Percentiles rank a stretch among this genome's conserved stretches.
Evolutionary conservation across 2,329 filamentous ascomycete species (phyloP).

Genomic region (Pseudomassariella vexata): DNA sequence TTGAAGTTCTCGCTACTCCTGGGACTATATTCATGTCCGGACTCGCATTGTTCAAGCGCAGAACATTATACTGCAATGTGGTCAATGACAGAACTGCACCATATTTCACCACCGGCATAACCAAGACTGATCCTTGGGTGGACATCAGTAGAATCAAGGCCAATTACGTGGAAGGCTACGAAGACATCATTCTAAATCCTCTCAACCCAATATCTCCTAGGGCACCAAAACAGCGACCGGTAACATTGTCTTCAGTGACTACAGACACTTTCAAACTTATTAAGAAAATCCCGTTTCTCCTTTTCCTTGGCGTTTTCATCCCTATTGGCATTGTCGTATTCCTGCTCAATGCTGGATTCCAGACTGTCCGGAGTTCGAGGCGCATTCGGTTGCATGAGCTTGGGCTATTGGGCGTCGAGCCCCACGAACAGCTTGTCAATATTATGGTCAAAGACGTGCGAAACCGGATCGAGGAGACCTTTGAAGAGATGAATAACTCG

Average conservation of each 20-base stretch:
- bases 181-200: constrained; percentile 69
- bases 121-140: constrained; percentile 70
- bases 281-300: constrained; percentile 54
- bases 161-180: constrained; percentile 69
- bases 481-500: constrained; percentile 64
- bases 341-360: constrained; percentile 68
- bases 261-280: constrained; percentile 29
- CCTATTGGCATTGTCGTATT: constrained; percentile 68
- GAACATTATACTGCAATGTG: constrained; percentile 79
- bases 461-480: constrained; percentile 69
- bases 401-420: constrained; percentile 60
- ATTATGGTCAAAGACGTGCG: constrained; percentile 71
- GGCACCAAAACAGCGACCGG: constrained; percentile 19
- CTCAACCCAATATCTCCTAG: constrained; percentile 51
- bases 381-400: constrained; percentile 73
- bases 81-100: constrained; percentile 77
- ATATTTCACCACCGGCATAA: constrained; percentile 77
- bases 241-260: constrained; percentile 26
- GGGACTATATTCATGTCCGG: constrained; percentile 81
- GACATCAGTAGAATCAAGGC: constrained; percentile 62
- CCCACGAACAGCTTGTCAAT: constrained; percentile 69
- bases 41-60: constrained; percentile 68
- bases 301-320: constrained; percentile 64
- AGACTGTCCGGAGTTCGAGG: constrained; percentile 67
- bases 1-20: constrained; percentile 76